Base-by-base conservation (phyloP, 2,329 filamentous ascomycete genomes). In the Chaetomium sp. region DNA sequence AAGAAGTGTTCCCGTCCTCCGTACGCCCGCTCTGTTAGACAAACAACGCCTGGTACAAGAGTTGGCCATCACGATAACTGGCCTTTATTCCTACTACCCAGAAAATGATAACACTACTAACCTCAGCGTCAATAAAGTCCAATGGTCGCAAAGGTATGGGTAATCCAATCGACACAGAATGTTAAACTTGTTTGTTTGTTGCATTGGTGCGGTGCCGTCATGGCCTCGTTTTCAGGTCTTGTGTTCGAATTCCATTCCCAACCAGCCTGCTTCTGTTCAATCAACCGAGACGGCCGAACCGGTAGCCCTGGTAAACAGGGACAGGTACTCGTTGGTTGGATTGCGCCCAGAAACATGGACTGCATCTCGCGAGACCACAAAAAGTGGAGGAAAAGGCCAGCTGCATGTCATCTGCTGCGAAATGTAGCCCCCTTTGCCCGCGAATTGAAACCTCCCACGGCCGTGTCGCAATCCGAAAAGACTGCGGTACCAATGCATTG, bases 391-490 rank as follows among this genome's bases (percentile, higher is more conserved):
- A 7, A 8, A 60, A 62, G 59, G 56, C 54, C 58, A 60, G 54
- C 60, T 62, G 61, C 61, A 63, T 46, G 55, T 60, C 59, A 62
- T 64, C 50, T 45, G 43, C 52, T 52, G 56, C 47, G 50, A 57
- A 52, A 37, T 42, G 40, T 14, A 12, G 5, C 40, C 52, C 38
- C 27, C n/a, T 52, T 49, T 54, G 49, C n/a, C 53, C 46, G 42
- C 53, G 47, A 54, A 57, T 57, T 47, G 55, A 52, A 55, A 48
- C 45, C 44, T 37, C 11, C 48, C 46, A 41, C 33, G 36, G 32
- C 40, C 44, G 43, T 49, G 37, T 53, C 14, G 40, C 9, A 37
- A 51, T 47, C 50, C 35, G 43, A 47, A 40, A 43, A 53, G 42
- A 40, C 37, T 27, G 19, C 19, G 19, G 44, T 43, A 34, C 34